Base-by-base conservation (phyloP, 495 filamentous ascomycete genomes). In the Penicillium pulvis region DNA sequence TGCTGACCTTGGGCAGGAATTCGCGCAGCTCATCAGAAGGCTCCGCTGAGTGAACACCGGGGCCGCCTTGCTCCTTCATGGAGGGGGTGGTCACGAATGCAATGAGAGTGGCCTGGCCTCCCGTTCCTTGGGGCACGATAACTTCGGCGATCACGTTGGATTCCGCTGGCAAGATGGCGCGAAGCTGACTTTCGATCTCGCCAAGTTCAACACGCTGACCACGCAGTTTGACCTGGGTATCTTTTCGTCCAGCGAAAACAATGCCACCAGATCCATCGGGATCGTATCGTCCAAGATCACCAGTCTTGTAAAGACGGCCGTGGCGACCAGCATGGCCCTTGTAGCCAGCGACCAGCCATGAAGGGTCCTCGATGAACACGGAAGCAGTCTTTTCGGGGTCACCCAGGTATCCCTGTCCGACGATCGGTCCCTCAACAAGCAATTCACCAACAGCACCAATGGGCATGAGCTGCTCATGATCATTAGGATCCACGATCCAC, bases 191-290 rank as follows among this genome's bases (percentile, higher is more conserved):
- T 57, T 79, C 75, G 33, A 79, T 76, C 53, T 88, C 85, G 0
- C 77, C 81, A 5, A 88, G 72, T 62, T 89, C 85, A 39, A 89
- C 78, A 36, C 85, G 77, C 59, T 87, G 83, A 10, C 85, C 85
- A 14, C 80, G 80, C 4, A 88, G 59, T 64, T 88, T 89, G 17
- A 86, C 83, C 60, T 87, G 84, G 9, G 83, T 81, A 56, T 89
- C 86, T 44, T 82, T 81, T 8, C 86, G 70, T 26, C 85, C 85
- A 2, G 83, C 76, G 60, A 85, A 86, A n/a, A 81, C 66, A 55
- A 88, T 73, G 30, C 73, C 65, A 26, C 68, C 60, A 26, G 71
- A 68, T 1, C 80, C 81, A 60, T 81, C 75, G 0, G 81, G 79
- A 33, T 85, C 80, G 43, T 86, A 85, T 26, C 70, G 69, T 6